A percentile compares a stretch with the other conserved stretches of the same genome.
phyloP scores from a whole-genome alignment of 768 basidiomycete species.

The Tulasnella sp. region DNA sequence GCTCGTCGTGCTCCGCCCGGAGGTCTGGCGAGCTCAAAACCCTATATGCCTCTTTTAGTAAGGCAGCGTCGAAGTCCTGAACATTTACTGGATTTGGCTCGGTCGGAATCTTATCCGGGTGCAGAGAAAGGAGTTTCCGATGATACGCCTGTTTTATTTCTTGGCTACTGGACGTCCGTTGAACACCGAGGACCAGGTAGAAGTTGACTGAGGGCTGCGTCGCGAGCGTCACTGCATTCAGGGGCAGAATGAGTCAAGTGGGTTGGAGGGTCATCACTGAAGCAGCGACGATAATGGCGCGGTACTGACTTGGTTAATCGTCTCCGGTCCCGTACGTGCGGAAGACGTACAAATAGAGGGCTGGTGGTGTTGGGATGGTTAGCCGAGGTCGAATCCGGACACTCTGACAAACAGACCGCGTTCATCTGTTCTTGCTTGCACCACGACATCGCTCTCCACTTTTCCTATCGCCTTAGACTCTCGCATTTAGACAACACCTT shows the following conservation, averaged over 20 bases:
- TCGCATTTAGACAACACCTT: not conserved
- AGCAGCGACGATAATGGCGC: not conserved
- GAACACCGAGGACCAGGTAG: slow-evolving; percentile 57
- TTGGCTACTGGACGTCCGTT: slow-evolving; percentile 47
- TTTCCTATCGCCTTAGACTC: not conserved
- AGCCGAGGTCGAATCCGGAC: not conserved
- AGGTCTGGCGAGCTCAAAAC: slow-evolving; percentile 53
- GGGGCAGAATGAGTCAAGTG: not conserved
- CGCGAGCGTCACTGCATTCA: not conserved
- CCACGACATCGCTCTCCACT: not conserved
- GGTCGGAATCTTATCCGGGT: slow-evolving; percentile 55
- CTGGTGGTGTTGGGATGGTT: not conserved
- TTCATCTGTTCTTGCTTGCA: not conserved
- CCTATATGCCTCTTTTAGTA: slow-evolving; percentile 64
- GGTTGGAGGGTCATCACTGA: not conserved
- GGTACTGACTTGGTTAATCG: not conserved
- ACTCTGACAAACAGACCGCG: slow-evolving; percentile 11
- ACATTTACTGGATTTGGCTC: not conserved
- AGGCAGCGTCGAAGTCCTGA: slow-evolving; percentile 49
- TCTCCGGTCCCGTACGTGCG: not conserved
- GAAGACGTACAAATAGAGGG: not conserved
- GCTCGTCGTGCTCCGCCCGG: slow-evolving; percentile 53
- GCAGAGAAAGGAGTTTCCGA: slow-evolving; percentile 56
- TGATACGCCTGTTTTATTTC: slow-evolving; percentile 73
- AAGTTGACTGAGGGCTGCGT: slow-evolving; percentile 41